Evolutionary conservation across 495 filamentous ascomycete genomes (phyloP).

Genomic region (Xylaria nigripes): DNA sequence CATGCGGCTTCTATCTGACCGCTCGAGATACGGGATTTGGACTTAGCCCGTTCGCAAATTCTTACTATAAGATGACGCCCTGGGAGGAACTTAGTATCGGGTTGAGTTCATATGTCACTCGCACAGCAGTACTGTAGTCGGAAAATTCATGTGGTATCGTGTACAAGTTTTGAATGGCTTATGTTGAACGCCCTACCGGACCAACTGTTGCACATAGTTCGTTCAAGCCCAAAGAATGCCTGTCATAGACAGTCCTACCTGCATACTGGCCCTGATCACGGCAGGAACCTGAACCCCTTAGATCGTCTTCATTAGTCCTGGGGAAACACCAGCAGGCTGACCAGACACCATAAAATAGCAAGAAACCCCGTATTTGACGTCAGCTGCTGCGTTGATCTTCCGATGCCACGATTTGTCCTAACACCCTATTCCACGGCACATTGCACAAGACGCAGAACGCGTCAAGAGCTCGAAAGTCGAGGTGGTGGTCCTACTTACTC

Average conservation of each 20-base stretch:
- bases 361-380: slow-evolving; percentile 26
- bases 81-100: neutral
- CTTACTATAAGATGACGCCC: neutral
- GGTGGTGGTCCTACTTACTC: neutral
- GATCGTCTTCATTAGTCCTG: slow-evolving; percentile 38
- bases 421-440: neutral
- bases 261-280: slow-evolving; percentile 36
- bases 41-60: neutral
- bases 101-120: neutral
- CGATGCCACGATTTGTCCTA: neutral
- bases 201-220: slow-evolving; percentile 35
- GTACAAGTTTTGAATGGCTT: neutral
- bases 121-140: neutral
- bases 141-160: neutral
- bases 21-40: neutral
- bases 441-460: neutral
- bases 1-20: neutral
- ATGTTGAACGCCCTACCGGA: neutral
- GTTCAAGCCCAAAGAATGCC: slow-evolving; percentile 37
- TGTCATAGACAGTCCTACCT: slow-evolving; percentile 38
- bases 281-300: slow-evolving; percentile 39
- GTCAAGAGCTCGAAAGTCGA: neutral
- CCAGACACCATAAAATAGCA: slow-evolving; percentile 41
- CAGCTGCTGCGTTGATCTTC: neutral
- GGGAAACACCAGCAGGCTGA: slow-evolving; percentile 39